phyloP scores from a whole-genome alignment of 1,284 basidiomycete genomes.

The Cutaneotrichosporon curvatum region DNA sequence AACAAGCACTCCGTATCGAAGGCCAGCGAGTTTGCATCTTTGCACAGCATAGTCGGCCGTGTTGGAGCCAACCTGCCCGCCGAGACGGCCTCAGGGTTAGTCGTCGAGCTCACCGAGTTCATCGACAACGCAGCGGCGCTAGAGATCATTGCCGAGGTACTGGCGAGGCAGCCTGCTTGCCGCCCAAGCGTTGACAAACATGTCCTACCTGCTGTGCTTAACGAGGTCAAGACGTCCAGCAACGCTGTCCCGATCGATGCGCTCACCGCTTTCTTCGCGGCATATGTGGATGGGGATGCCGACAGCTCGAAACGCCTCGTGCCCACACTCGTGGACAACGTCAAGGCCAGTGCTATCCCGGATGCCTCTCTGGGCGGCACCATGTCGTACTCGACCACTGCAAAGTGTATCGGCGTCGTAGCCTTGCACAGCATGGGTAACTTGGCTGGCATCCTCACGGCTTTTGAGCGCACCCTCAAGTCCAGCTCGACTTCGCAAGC shows the following conservation, averaged over 20 bases:
- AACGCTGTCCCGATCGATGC: conserved; percentile 68
- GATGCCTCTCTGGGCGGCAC: conserved; percentile 42
- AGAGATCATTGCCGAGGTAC: conserved; percentile 60
- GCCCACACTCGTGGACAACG: conserved; percentile 54
- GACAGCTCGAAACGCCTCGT: conserved; percentile 75
- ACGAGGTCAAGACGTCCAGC: conserved; percentile 67
- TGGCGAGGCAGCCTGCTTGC: conserved; percentile 61
- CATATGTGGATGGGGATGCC: conserved; percentile 70
- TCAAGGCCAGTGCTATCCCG: conserved; percentile 25
- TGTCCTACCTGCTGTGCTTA: conserved; percentile 62
- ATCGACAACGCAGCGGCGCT: conserved; percentile 72
- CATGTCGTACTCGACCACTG: conserved; percentile 57
- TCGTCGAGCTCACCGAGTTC: conserved; percentile 67
- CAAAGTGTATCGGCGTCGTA: conserved; percentile 73
- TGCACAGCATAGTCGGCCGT: conserved; percentile 51
- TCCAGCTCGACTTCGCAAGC: conserved; percentile 60
- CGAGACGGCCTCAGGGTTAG: conserved; percentile 57
- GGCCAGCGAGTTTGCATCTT: conserved; percentile 65
- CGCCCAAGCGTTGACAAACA: conserved; percentile 66
- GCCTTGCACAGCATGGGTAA: conserved; percentile 62
- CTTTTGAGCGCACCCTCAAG: conserved; percentile 70
- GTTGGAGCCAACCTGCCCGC: conserved; percentile 59
- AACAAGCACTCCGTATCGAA: conserved; percentile 71
- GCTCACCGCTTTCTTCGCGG: conserved; percentile 68
- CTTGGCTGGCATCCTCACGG: conserved; percentile 68